A percentile compares a stretch with the other conserved stretches of the same genome.
Conservation (phyloP, 495 filamentous ascomycete species). For the Hypoxylon fragiforme region DNA sequence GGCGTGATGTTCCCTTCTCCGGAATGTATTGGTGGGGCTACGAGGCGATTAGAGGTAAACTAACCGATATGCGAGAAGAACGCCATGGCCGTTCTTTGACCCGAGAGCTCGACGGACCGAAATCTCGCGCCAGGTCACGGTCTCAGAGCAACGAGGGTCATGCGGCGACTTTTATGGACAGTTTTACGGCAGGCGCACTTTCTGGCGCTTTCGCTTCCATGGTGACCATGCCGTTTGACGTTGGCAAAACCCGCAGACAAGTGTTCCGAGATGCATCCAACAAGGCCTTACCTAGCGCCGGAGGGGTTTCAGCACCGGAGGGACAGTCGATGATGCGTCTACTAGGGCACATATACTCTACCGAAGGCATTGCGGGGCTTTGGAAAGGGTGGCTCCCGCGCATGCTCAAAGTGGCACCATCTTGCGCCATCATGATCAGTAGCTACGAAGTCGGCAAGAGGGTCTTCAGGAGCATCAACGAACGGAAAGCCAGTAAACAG, state of each 20-base stretch:
- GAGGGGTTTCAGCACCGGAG: conserved; percentile 60
- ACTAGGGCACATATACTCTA: conserved; percentile 81
- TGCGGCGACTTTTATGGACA: conserved; percentile 76
- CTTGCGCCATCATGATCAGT: conserved; percentile 99
- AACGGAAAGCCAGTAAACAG: conserved; percentile 49
- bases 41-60: conserved; percentile 69
- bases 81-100: conserved; percentile 42
- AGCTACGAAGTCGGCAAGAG: conserved; percentile 95
- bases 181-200: conserved; percentile 80
- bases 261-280: conserved; percentile 61
- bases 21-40: conserved; percentile 98
- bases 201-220: conserved; percentile 85
- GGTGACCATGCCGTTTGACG: conserved; percentile 95
- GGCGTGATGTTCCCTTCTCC: conserved; percentile 96
- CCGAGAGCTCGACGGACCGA: conserved; percentile 30
- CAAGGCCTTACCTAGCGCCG: conserved; percentile 30
- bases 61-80: conserved; percentile 66
- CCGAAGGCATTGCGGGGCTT: conserved; percentile 77
- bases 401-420: conserved; percentile 91
- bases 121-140: conserved; percentile 45
- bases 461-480: conserved; percentile 78
- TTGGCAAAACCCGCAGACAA: conserved; percentile 94
- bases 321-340: conserved; percentile 74
- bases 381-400: conserved; percentile 90
- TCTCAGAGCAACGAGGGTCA: conserved; percentile 61